Percentiles rank a stretch among this genome's conserved stretches.
These are phyloP conservation scores for Boletus edulis DNA, from an alignment of 768 basidiomycete genomes.

Conservation along the genomic window DNA sequence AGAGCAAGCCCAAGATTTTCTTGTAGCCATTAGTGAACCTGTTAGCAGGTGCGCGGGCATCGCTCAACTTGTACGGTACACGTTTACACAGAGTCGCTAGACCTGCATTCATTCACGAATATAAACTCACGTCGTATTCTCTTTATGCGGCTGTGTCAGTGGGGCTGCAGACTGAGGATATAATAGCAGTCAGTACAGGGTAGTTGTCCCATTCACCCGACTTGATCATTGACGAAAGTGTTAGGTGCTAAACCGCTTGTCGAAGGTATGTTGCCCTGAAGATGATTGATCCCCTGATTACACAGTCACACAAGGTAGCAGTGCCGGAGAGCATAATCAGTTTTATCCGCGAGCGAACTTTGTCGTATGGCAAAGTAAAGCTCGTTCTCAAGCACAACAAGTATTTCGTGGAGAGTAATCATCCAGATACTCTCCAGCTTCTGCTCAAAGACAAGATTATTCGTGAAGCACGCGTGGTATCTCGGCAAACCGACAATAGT, in stretches of 20 bases:
- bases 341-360: slow-evolving; percentile 89
- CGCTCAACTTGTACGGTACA: slow-evolving; percentile 28
- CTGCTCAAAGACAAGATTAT: slow-evolving; percentile 86
- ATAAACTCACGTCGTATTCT: slow-evolving; percentile 97
- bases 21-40: slow-evolving; percentile 97
- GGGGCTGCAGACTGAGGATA: slow-evolving; percentile 95
- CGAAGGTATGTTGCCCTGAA: slow-evolving; percentile 46
- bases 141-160: slow-evolving; percentile 98
- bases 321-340: slow-evolving; percentile 83
- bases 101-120: slow-evolving; percentile 98
- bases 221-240: slow-evolving; percentile 33
- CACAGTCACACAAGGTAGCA: slow-evolving; percentile 60
- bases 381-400: slow-evolving; percentile 97
- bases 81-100: slow-evolving; percentile 39
- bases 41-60: slow-evolving; percentile 82
- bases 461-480: slow-evolving; percentile 76
- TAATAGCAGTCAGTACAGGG: slow-evolving; percentile 79
- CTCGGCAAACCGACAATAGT: slow-evolving; percentile 66
- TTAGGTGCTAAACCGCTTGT: slow-evolving; percentile 77
- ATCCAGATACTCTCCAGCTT: slow-evolving; percentile 88
- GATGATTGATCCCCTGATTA: not conserved
- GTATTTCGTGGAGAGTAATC: slow-evolving; percentile 94
- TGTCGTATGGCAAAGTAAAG: slow-evolving; percentile 98
- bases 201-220: slow-evolving; percentile 13
- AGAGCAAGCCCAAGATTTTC: slow-evolving; percentile 96